These are phyloP conservation scores for Aspergillus nidulans DNA, from an alignment of 495 filamentous ascomycete species.

Conservation along the genomic window DNA sequence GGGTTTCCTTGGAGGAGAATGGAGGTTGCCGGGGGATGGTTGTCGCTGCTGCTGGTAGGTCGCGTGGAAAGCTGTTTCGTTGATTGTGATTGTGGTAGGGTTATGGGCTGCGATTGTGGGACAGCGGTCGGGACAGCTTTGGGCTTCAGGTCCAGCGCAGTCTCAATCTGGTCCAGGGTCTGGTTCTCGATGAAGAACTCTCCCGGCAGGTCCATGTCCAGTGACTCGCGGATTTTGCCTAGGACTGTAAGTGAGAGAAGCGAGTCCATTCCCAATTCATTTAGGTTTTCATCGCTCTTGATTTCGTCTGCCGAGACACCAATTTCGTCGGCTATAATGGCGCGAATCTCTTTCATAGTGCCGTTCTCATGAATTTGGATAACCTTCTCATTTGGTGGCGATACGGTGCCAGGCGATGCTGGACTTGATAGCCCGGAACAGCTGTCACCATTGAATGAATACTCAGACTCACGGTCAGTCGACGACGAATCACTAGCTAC, in stretches of 20 bases:
- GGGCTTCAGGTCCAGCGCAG: conserved; percentile 35
- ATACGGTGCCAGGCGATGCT: conserved; percentile 28
- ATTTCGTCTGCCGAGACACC: conserved; percentile 63
- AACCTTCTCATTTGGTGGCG: conserved; percentile 32
- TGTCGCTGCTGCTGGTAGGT: conserved; percentile 2
- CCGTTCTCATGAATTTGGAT: conserved; percentile 42
- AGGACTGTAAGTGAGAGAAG: conserved; percentile 49
- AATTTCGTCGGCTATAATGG: conserved; percentile 65
- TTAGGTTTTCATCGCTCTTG: conserved; percentile 36
- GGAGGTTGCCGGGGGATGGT: conserved; percentile 44
- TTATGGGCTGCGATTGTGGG: conserved; percentile 19
- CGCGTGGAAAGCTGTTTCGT: conserved; percentile 13
- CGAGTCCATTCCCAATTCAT: conserved; percentile 50
- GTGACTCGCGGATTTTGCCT: conserved; percentile 51
- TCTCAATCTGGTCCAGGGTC: conserved; percentile 54
- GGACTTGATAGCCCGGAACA: conserved; percentile 33
- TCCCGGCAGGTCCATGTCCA: conserved; percentile 46
- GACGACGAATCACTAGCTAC: conserved; percentile 31
- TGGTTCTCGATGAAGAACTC: conserved; percentile 58
- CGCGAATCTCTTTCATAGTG: conserved; percentile 44
- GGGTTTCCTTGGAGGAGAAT: conserved; percentile 36
- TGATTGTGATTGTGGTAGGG: conserved; percentile 18
- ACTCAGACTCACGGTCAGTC: conserved; percentile 28
- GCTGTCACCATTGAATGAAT: conserved; percentile 28
- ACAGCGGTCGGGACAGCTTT: conserved; percentile 22